A percentile compares a stretch with the other conserved stretches of the same genome.
phyloP scores from a whole-genome alignment of 306 rosid genomes.

The Hippophae tibetana region DNA sequence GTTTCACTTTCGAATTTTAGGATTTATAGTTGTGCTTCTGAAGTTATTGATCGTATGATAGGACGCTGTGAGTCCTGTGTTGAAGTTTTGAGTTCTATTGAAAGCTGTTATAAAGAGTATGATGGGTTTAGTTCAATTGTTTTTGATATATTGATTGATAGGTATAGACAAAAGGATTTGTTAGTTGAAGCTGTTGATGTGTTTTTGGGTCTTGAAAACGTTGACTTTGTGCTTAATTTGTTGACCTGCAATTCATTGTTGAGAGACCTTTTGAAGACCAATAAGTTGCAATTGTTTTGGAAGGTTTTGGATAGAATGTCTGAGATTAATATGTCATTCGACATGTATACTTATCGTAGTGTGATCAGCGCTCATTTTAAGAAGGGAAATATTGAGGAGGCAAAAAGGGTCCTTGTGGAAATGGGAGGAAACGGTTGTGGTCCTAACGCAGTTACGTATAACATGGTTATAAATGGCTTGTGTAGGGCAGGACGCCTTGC shows the following conservation, averaged over 20 bases:
- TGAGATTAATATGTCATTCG: conserved; percentile 26
- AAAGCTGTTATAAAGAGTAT: conserved; percentile 16
- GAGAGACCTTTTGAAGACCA: conserved; percentile 31
- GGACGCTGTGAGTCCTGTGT: conserved; percentile 19
- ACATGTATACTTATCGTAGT: conserved; percentile 31
- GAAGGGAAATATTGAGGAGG: conserved; percentile 30
- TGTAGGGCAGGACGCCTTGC: conserved; percentile 28
- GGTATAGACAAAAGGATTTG: conserved; percentile 22
- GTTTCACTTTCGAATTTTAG: conserved; percentile 35
- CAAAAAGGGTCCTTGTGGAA: conserved; percentile 25
- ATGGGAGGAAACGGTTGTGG: conserved; percentile 37
- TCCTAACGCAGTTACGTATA: conserved; percentile 25
- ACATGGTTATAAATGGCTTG: conserved; percentile 22
- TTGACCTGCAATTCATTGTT: conserved; percentile 29
- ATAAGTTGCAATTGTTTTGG: conserved; percentile 38
- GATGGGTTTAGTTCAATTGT: conserved; percentile 23
- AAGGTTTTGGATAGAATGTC: conserved; percentile 35
- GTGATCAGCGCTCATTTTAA: conserved; percentile 37
- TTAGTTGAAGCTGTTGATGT: conserved; percentile 34
- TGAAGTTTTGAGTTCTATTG: conserved; percentile 30
- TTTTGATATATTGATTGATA: conserved; percentile 35
- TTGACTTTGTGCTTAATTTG: conserved; percentile 29
- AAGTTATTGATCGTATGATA: conserved; percentile 32
- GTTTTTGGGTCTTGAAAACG: conserved; percentile 24
- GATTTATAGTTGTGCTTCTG: conserved; percentile 17